These are phyloP conservation scores for Flaveria sonorensis DNA, from an alignment of 129 eudicot genomes.

Conservation along the genomic window DNA sequence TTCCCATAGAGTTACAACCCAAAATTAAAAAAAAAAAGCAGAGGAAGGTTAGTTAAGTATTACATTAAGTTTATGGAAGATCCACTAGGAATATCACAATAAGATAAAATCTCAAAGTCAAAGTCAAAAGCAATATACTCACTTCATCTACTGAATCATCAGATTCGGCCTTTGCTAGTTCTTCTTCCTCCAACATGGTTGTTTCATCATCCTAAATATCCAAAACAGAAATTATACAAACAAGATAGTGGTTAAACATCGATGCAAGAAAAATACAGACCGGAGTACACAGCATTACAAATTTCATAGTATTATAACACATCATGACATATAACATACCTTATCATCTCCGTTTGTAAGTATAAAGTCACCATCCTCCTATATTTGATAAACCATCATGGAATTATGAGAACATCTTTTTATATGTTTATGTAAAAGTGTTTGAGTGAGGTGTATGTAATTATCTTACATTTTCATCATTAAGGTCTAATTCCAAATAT, in stretches of 20 bases:
- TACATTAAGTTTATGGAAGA: no score
- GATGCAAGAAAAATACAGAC: background rate
- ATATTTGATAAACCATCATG: conserved; percentile 15
- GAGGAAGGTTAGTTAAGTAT: background rate
- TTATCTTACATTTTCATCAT: conserved; percentile 72
- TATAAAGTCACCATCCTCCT: conserved; percentile 89
- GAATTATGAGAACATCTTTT: background rate
- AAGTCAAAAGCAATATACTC: conserved; percentile 18
- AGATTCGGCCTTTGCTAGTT: conserved; percentile 64
- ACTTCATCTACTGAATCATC: conserved; percentile 74
- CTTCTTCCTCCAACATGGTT: conserved; percentile 92
- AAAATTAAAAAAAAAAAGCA: background rate
- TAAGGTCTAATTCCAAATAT: conserved; percentile 54
- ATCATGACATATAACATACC: conserved; percentile 47
- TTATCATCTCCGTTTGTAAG: conserved; percentile 72
- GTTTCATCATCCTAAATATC: conserved; percentile 87
- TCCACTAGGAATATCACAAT: background rate
- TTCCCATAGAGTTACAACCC: conserved; percentile 1
- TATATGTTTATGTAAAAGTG: background rate
- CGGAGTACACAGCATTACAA: background rate
- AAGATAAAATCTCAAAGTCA: background rate
- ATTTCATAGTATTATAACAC: background rate
- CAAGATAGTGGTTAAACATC: background rate
- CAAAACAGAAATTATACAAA: background rate
- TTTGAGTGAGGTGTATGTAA: background rate